Evolutionary conservation across 2,329 filamentous ascomycete species (phyloP), one percentile per base, ranked within the genome.

Genomic region (Ceratocystis variospora): DNA sequence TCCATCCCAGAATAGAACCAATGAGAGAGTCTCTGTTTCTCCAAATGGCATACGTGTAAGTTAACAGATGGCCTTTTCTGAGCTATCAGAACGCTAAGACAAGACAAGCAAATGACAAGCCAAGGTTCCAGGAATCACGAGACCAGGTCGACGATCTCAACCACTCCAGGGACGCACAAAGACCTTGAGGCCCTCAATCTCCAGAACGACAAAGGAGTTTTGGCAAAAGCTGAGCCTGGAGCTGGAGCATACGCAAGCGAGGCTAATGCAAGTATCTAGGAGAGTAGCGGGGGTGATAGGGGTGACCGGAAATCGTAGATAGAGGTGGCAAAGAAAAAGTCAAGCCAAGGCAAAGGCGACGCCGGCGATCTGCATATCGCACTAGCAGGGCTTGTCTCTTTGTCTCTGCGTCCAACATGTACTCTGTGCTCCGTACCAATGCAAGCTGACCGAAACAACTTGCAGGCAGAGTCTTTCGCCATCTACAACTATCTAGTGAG

Each of bases 211-310:
- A 53, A 53, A 41, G 37, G 3, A 41, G 10, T 28, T 7, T 28
- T 25, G 25, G 15, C 19, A 15, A 53, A 25, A 55, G 55, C 28
- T 37, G 55, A 59, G 17, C 7, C 37, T 17, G 15, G 15, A 12
- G 55, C 31, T 33, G 31, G 33, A n/a, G 33, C 33, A 17, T 28
- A 33, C 6, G 28, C 12, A 59, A 15, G 15, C 17, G 10, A 33
- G 55, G 55, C 55, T 33, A 59, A 59, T 59, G 28, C 55, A 59
- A 37, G 55, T 59, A 37, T 7, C 55, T 8, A 59, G 55, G 7
- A 37, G 55, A 59, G 5, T 12, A 15, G 17, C 19, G 55, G 55
- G 55, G 55, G 33, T 59, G 5, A 19, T n/a, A n/a, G 48, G 48
- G 48, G 22, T 19, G 48, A 53, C 2, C n/a, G 48, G 48, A 53